Base-by-base conservation (phyloP, 441 rosid genomes). In the Adansonia gregorii region DNA sequence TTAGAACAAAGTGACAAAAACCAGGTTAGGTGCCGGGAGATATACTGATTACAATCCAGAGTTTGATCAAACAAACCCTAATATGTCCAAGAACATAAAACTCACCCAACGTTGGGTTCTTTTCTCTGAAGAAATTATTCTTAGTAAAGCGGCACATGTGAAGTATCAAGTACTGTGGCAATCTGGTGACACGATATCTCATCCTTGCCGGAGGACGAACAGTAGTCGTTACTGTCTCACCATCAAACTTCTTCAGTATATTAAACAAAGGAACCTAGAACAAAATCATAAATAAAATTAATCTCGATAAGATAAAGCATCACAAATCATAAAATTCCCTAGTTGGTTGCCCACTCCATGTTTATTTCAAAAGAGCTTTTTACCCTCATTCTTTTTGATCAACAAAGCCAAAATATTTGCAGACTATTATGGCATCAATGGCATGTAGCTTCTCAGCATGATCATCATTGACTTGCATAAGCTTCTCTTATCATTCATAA, bases 71-170 rank as follows among this genome's bases (percentile, higher is more conserved):
- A 73, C 17, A 58, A 19, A 75, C 43, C 46, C 19, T 45, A 27
- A 49, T 4, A 27, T n/a, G 41, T 80, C 14, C 75, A 66, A 41
- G 19, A 67, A 31, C 11, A 20, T 52, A 51, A 22, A 73, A 54
- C 89, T 86, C 65, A 92, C 99, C 99, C 64, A 95, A 70, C 8
- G 98, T 95, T 20, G 98, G 97, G 73, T 95, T 95, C 89, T 95
- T 94, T 84, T 94, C 99, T 72, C 89, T 92, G 78, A 95, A 95
- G 77, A 95, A 95, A 82, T 94, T 90, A 78, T 92, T 95, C 89
- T 89, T 92, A 22, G 93, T 94, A 82, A 95, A 95, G 35, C 99
- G 93, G 51, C 91, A 88, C 99, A 95, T 92, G 81, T 94, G 98
- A 80, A 95, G 91, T n/a, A 95, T 88, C 76, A 95, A 73, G 83